Evolutionary conservation across 2,329 filamentous ascomycete species (phyloP), one percentile per base, ranked within the genome.

Genomic region (Achaetomium macrosporum): DNA sequence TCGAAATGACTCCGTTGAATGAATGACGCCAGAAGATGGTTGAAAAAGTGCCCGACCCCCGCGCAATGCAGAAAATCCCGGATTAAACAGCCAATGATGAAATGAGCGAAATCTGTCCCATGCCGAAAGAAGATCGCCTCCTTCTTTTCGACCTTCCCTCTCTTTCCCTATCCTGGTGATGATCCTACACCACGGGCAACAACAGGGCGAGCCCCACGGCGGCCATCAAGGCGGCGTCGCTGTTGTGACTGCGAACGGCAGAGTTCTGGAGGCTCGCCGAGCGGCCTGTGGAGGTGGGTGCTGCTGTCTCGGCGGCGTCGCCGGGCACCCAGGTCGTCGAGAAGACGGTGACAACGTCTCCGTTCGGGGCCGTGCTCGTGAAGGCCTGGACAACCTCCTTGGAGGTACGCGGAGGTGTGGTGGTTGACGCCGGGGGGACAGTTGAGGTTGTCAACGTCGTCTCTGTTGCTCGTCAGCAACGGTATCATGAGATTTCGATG

Each of bases 251-350:
- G 31, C n/a, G 16, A 8, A 30, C 36, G 40, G 64, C 65, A 4
- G 52, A 56, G 19, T 65, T 66, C 37, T 71, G 68, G 17, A 71
- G 64, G 19, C 56, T 64, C 17, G 25, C 25, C 25, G 62, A 63
- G 31, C 68, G 66, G 16, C 56, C 67, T 9, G 68, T 65, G 5
- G 69, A 66, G 48, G 44, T 65, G 8, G 63, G 53, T 15, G 59
- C 63, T 3, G 62, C 64, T 2, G 49, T 68, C 16, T 61, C 43
- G 10, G 29, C 50, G 1, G 73, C 71, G 11, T 71, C 67, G 37
- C 74, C 71, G 19, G 68, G 71, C 2, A 79, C 76, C 61, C 68
- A 75, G 0, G 75, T 76, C 1, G 76, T 79, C n/a, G 70, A 70
- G 11, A 76, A 78, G 45, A 78, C 65, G 12, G 73, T 69, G 3